Conservation (phyloP, 164 flowering plant genomes). For the Tinospora cordifolia region DNA sequence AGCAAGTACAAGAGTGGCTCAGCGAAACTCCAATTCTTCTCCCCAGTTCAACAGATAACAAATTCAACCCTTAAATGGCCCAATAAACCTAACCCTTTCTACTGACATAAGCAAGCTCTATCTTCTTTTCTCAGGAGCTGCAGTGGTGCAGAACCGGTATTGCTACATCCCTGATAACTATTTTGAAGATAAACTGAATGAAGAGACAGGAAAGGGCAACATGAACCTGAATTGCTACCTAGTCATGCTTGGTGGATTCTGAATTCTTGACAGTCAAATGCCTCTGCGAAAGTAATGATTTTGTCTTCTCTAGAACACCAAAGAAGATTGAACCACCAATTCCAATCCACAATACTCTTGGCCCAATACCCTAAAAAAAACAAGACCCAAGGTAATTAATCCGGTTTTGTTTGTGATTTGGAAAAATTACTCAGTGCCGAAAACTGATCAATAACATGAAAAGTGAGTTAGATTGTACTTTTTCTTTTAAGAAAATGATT, state of each 20-base stretch:
- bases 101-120: neutral
- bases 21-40: neutral
- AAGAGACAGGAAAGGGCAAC: neutral
- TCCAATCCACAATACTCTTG: conserved; percentile 88
- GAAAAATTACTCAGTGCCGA: too few relatives aligned
- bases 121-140: neutral
- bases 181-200: too few relatives aligned
- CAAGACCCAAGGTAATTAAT: neutral
- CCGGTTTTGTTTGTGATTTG: too few relatives aligned
- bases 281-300: conserved; percentile 44
- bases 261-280: conserved; percentile 13
- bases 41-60: neutral
- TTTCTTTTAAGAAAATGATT: too few relatives aligned
- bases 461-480: too few relatives aligned
- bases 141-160: neutral
- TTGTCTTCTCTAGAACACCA: conserved; percentile 77
- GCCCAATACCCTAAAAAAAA: conserved; percentile 64
- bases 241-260: conserved; percentile 18
- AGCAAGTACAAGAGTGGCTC: neutral
- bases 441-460: too few relatives aligned
- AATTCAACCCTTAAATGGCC: neutral
- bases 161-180: neutral
- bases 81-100: neutral
- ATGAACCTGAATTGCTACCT: neutral
- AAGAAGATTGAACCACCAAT: conserved; percentile 92